These are phyloP conservation scores for Megacollybia marginata DNA, from an alignment of 768 basidiomycete species.

Conservation along the genomic window DNA sequence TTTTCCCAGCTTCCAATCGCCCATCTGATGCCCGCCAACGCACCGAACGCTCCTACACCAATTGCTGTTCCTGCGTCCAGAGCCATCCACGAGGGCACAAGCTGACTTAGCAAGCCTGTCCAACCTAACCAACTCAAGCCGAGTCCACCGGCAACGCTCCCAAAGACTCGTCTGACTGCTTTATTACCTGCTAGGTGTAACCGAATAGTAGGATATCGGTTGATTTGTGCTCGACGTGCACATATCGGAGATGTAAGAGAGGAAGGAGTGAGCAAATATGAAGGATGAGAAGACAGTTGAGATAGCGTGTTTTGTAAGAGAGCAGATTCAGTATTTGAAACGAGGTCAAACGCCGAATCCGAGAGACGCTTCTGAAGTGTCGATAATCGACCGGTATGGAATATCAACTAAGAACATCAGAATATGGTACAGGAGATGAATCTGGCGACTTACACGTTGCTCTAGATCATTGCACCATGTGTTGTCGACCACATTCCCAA, in stretches of 20 bases:
- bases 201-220: slow-evolving; percentile 44
- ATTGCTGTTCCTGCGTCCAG: slow-evolving; percentile 49
- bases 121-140: slow-evolving; percentile 57
- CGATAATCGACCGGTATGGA: slow-evolving; percentile 55
- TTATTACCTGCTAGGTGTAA: slow-evolving; percentile 63
- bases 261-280: slow-evolving; percentile 33
- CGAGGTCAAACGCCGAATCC: slow-evolving; percentile 30
- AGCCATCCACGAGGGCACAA: slow-evolving; percentile 29
- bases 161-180: slow-evolving; percentile 41
- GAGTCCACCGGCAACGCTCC: slow-evolving; percentile 40
- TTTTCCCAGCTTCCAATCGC: slow-evolving; percentile 62
- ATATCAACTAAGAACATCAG: slow-evolving; percentile 39
- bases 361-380: slow-evolving; percentile 37
- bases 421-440: not conserved
- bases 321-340: slow-evolving; percentile 39
- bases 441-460: slow-evolving; percentile 31
- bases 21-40: slow-evolving; percentile 49
- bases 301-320: slow-evolving; percentile 52
- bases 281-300: slow-evolving; percentile 42
- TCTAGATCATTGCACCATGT: slow-evolving; percentile 43
- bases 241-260: slow-evolving; percentile 45
- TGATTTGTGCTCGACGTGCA: slow-evolving; percentile 45
- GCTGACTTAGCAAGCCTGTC: slow-evolving; percentile 34
- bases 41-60: slow-evolving; percentile 49
- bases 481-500: slow-evolving; percentile 28